Base-by-base conservation (phyloP, 176 grass and related monocot species). In the Pontederia crassipes region DNA sequence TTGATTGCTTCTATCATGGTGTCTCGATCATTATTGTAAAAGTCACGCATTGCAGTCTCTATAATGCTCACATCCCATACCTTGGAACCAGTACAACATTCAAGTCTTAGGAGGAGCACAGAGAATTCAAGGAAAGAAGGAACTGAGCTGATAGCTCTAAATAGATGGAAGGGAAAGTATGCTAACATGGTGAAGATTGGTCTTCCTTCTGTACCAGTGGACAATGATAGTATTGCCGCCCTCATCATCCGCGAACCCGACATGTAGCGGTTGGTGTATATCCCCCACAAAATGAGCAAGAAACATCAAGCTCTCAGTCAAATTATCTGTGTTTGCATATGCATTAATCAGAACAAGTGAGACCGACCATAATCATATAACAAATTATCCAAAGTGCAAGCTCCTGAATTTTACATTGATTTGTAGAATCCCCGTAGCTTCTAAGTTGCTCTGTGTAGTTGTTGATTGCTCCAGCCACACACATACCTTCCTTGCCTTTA, bases 391-490 rank as follows among this genome's bases (percentile, higher is more conserved):
- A 46, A 49, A 67, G 1, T 2, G 59, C 0, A 40, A 77, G 5
- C 10, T 12, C 18, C 16, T 2, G 20, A 10, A 65, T 47, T 61
- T 81, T 57, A 89, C 77, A 90, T 76, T 58, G 46, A 61, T 48
- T 82, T 0, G 66, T 45, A 3, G 74, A 32, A 60, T 89, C 76
- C 17, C 47, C 48, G 12, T 65, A 53, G 54, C 32, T 62, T 46
- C 60, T 5, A 0, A 89, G 75, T 40, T 79, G 78, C 12, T 46
- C 57, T 0, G 87, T 90, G 68, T 90, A 90, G 64, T 91, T 91
- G 68, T 86, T 91, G 53, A 91, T 92, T 6, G 88, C 88, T 26
- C 78, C 83, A 11, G 75, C 83, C 35, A 92, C 83, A 27, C 88
- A 92, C 74, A 72, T 65, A 57, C 81, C 53, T 75, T 78, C 45